phyloP scores from a whole-genome alignment of 2,329 filamentous ascomycete species.

The Pezicula radicicola region DNA sequence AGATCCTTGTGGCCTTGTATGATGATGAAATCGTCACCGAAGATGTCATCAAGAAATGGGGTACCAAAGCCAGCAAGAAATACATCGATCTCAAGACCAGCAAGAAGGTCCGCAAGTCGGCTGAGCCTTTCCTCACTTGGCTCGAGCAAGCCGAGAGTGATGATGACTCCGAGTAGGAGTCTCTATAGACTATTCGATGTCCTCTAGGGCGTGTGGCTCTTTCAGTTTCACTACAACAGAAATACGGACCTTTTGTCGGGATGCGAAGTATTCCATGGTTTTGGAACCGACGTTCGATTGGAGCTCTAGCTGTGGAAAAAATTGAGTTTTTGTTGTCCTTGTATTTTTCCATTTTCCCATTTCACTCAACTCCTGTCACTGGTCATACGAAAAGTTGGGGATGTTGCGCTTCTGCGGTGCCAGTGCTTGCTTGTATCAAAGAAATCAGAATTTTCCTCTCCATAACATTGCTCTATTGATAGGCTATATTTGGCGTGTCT shows the following conservation, averaged over 20 bases:
- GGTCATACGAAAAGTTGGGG: too few species aligned
- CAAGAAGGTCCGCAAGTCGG: conserved; percentile 93
- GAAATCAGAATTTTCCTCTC: too few species aligned
- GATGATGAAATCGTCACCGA: conserved; percentile 86
- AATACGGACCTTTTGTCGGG: too few species aligned
- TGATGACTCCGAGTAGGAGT: conserved; percentile 58
- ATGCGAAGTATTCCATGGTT: too few species aligned
- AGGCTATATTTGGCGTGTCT: too few species aligned
- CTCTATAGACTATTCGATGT: not conserved
- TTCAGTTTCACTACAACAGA: too few species aligned
- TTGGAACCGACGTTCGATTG: too few species aligned
- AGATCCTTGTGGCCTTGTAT: conserved; percentile 87
- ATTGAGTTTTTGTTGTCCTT: not conserved
- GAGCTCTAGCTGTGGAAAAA: too few species aligned
- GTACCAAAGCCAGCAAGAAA: conserved; percentile 95
- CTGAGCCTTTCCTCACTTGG: conserved; percentile 92
- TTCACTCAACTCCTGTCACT: too few species aligned
- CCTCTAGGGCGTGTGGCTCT: not conserved
- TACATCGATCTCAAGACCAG: conserved; percentile 87
- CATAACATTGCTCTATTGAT: too few species aligned
- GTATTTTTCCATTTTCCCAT: not conserved
- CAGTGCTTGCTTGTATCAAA: too few species aligned
- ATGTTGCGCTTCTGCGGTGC: too few species aligned
- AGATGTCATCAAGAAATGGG: conserved; percentile 88
- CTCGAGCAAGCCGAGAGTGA: conserved; percentile 80